Percentiles rank a stretch among this genome's conserved stretches.
Conservation (phyloP, 306 rosid genomes). For the Pyrus communis region DNA sequence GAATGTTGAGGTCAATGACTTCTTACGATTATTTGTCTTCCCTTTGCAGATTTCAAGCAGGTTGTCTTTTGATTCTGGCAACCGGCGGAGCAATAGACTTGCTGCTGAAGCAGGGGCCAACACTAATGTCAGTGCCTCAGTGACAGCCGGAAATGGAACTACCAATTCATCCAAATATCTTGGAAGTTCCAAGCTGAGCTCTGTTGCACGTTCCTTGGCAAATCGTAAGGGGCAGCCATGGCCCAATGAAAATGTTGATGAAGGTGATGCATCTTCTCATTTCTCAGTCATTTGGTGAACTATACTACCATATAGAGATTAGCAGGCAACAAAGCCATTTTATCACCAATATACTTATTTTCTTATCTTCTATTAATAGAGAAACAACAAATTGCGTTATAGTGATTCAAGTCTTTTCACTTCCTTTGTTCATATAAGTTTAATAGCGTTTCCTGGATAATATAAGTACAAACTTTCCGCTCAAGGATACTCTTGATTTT, state of each 20-base stretch:
- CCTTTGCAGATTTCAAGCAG: constrained; percentile 74
- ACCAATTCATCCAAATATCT: constrained; percentile 69
- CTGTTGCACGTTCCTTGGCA: constrained; percentile 62
- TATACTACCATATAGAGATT: not conserved
- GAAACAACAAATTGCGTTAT: not conserved
- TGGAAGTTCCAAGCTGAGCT: constrained; percentile 73
- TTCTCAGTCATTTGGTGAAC: not conserved
- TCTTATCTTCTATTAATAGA: not conserved
- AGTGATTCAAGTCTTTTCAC: not conserved
- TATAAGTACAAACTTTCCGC: not conserved
- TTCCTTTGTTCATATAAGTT: not conserved
- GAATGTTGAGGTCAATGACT: not conserved
- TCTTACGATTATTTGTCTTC: not conserved
- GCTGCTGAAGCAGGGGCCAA: constrained; percentile 60
- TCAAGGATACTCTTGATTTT: not conserved
- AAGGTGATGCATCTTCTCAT: constrained; percentile 41
- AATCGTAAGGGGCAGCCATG: constrained; percentile 74
- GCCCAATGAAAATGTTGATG: constrained; percentile 81
- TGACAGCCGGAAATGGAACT: constrained; percentile 65
- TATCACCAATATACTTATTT: not conserved
- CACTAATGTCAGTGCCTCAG: constrained; percentile 48
- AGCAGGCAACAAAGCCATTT: not conserved
- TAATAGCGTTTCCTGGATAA: not conserved
- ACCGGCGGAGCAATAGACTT: constrained; percentile 83
- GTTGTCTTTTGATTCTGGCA: constrained; percentile 89